A percentile compares a stretch with the other conserved stretches of the same genome.
Conservation (phyloP, 306 rosid species). For the Medicago truncatula region MtrunA17r5.0-ANR NC_053045.1:13840501-13841000, state of each 20-base stretch:
- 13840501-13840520: slow-evolving; percentile 49
- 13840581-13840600: slow-evolving; percentile 13
- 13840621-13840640: slow-evolving; percentile 24
- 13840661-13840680: slow-evolving; percentile 98
- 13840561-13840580: not conserved
- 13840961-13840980: no score
- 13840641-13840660: slow-evolving; percentile 79
- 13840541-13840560: not conserved
- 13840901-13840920: no score
- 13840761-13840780: no score
- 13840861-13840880: no score
- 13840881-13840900: no score
- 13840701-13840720: slow-evolving; percentile 58
- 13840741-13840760: not conserved
- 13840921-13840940: no score
- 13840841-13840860: no score
- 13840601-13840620: slow-evolving; percentile 22
- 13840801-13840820: no score
- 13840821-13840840: no score
- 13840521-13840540: slow-evolving; percentile 4
- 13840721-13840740: slow-evolving; percentile 15
- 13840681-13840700: slow-evolving; percentile 99
- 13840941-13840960: no score
- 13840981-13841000: no score
- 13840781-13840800: no score